Evolutionary conservation across 352 stramenopile species (phyloP).

Genomic region (Thalassiosira allenii): DNA sequence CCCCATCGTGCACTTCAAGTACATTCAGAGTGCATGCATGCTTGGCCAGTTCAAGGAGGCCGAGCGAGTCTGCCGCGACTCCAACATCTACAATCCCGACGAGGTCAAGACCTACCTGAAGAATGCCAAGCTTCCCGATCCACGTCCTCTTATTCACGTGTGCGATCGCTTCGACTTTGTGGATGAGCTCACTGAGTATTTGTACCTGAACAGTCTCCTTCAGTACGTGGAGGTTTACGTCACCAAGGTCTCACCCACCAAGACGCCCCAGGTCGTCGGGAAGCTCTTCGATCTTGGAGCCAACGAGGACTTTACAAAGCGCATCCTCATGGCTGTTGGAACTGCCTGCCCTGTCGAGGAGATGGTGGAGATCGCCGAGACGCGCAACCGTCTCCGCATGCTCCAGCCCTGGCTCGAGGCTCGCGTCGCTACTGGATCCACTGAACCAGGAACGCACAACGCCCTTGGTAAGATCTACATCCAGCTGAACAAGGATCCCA

Average conservation of each 20-base stretch:
- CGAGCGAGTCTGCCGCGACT: conserved; percentile 99
- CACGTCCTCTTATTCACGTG: conserved; percentile 98
- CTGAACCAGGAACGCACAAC: conserved; percentile 99
- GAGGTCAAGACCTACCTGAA: conserved; percentile 99
- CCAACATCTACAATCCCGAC: conserved; percentile 98
- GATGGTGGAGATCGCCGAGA: conserved; percentile 98
- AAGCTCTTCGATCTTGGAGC: conserved; percentile 92
- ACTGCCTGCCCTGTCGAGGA: conserved; percentile 96
- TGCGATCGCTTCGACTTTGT: conserved; percentile 99
- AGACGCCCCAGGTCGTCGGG: conserved; percentile 98
- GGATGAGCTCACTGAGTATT: conserved; percentile 99
- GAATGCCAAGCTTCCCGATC: conserved; percentile 99
- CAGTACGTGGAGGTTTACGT: conserved; percentile 99
- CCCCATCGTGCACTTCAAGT: conserved; percentile 99
- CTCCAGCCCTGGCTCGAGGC: conserved; percentile 99
- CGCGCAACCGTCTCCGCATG: conserved; percentile 98
- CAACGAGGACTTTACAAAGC: conserved; percentile 99
- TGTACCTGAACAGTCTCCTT: conserved; percentile 99
- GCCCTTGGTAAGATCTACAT: conserved; percentile 99
- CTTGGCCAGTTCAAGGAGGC: conserved; percentile 99
- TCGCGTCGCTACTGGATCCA: conserved; percentile 98
- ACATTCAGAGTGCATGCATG: conserved; percentile 99
- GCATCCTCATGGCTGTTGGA: conserved; percentile 98
- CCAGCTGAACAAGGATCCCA: conserved; percentile 98
- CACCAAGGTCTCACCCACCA: conserved; percentile 97